Evolutionary conservation across 1,284 basidiomycete genomes (phyloP).

Genomic region (Cutaneotrichosporon cutaneum): DNA sequence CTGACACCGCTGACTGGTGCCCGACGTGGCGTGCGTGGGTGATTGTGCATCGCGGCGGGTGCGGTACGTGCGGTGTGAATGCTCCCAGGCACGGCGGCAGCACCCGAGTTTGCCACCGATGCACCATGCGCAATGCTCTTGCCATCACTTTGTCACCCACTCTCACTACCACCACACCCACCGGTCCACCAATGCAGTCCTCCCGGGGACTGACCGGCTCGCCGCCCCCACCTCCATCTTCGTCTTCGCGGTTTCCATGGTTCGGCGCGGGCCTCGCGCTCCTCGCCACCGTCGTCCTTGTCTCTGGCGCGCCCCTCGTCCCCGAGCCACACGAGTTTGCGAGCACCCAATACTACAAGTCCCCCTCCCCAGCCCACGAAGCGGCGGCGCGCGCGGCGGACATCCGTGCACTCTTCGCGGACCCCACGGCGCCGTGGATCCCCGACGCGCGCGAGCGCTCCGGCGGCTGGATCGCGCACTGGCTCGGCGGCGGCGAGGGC

Average conservation of each 20-base stretch:
- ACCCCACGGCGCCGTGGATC: constrained; percentile 14
- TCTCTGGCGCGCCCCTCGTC: constrained; percentile 6
- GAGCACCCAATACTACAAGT: neutral
- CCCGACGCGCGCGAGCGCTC: neutral
- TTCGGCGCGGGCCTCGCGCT: neutral
- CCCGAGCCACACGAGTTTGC: constrained; percentile 6
- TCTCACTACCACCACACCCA: neutral
- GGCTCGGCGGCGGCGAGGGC: constrained; percentile 6
- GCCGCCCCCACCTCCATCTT: neutral
- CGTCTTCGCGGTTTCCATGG: no score
- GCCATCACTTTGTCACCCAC: neutral
- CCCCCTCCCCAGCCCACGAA: neutral
- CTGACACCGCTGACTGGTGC: no score
- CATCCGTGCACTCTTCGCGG: constrained; percentile 5
- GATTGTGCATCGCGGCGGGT: no score
- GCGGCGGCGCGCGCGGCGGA: constrained; percentile 3
- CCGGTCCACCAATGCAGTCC: neutral
- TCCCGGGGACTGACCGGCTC: neutral
- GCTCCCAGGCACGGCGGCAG: no score
- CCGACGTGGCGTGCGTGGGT: no score
- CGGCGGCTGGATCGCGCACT: constrained; percentile 10
- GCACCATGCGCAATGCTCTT: no score
- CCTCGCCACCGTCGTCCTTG: constrained; percentile 1
- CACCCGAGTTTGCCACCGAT: no score
- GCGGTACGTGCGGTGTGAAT: no score